A percentile compares a stretch with the other conserved stretches of the same genome.
Evolutionary conservation across 2,329 filamentous ascomycete genomes (phyloP).

Genomic region (Hyphodiscus sp.): DNA sequence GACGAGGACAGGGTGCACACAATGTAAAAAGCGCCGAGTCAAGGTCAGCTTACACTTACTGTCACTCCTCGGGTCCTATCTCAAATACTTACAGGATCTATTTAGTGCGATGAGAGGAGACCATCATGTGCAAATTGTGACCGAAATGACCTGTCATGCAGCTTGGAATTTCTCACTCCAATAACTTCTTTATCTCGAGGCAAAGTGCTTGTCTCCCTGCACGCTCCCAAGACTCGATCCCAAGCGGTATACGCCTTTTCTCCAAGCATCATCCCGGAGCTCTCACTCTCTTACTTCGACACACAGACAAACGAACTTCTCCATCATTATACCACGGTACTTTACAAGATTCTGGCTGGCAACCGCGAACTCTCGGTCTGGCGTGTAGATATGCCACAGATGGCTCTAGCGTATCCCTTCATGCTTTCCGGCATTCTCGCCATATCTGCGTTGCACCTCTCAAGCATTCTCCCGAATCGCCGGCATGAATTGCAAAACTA

Average conservation of each 20-base stretch:
- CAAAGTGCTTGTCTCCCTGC: not conserved
- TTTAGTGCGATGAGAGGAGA: conserved; percentile 15
- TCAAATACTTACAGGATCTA: not conserved
- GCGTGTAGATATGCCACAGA: conserved; percentile 9
- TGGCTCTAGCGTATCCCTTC: conserved; percentile 13
- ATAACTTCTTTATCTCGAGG: not conserved
- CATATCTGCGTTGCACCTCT: conserved; percentile 20
- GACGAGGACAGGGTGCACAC: conserved; percentile 7
- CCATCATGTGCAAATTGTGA: conserved; percentile 14
- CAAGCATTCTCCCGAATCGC: conserved; percentile 15
- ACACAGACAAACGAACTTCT: conserved; percentile 6
- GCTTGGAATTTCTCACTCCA: conserved; percentile 8
- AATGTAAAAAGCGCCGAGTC: conserved; percentile 11
- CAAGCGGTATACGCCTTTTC: not conserved
- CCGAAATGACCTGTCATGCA: conserved; percentile 8
- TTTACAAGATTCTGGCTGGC: conserved; percentile 1
- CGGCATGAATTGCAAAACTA: conserved; percentile 4
- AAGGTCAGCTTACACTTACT: conserved; percentile 5
- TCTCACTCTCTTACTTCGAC: conserved; percentile 4
- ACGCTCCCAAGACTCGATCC: not conserved
- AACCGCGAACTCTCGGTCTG: conserved; percentile 1
- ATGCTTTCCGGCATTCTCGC: conserved; percentile 24
- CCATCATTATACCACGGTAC: conserved; percentile 8
- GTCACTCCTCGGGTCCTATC: not conserved
- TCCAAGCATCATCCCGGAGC: not conserved